Base-by-base conservation (phyloP, 2,329 filamentous ascomycete genomes). In the Fusarium ramigenum region DNA sequence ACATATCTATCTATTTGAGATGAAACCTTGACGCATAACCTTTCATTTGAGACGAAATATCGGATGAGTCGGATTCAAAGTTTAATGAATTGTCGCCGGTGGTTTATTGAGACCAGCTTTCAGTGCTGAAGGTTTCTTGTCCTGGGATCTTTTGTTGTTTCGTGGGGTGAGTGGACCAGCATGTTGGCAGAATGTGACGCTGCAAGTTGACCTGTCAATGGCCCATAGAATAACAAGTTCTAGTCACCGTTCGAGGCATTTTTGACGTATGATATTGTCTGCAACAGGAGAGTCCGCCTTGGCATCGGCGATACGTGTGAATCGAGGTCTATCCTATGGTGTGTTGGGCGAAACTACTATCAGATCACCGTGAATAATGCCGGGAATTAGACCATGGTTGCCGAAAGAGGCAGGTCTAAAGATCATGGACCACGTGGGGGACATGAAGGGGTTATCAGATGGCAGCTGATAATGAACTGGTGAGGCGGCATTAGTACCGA, bases 111-210 rank as follows among this genome's bases (percentile, higher is more conserved):
- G 7, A 32, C 34, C 14, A 10, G 2, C 0, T 25, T 54, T 10
- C 23, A 40, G 19, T 40, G 23, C 10, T 28, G 0, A 30, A 9
- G 5, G 3, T 7, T 25, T 9, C 12, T 52, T 36, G 4, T 21
- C n/a, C 9, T 52, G 5, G n/a, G n/a, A 36, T 9, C 40, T 58
- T 58, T 36, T 46, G 28, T 16, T 57, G 28, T 57, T 47, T 28
- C 39, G 40, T 58, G 54, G 30, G 40, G 32, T 49, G 3, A 28
- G 54, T 58, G 54, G 54, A 49, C 23, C 54, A 28, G 16, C 23
- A 28, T 25, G 30, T 58, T 47, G 40, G 18, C 42, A 49, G 16
- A 36, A 58, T 58, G 19, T 40, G 23, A 58, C 54, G 54, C 54
- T 58, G 40, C 54, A 58, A n/a, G 40, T 25, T 43, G 30, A 49